Base-by-base conservation (phyloP, 495 filamentous ascomycete species). In the Xylaria nigripes region DNA sequence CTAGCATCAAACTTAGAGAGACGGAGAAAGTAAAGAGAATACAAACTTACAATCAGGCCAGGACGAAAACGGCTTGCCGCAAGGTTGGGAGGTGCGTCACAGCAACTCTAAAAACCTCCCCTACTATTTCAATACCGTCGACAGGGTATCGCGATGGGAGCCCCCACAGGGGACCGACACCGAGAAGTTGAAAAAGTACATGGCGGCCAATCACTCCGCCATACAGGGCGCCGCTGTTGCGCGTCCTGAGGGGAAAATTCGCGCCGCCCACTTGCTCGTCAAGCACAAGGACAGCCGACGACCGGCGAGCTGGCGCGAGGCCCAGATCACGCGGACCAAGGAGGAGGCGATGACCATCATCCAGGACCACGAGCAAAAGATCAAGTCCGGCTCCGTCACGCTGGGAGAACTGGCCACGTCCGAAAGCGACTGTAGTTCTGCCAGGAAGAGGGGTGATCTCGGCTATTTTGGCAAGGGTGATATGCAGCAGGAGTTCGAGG, bases 401-500 rank as follows among this genome's bases (percentile, higher is more conserved):
- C 74, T 98, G 23, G 87, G 87, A 23, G 83, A 95, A 53, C 72
- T 98, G 48, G 94, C 94, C 5, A 76, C 82, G 51, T 86, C 82
- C 22, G 94, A 97, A 70, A 93, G 87, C 12, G 93, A 98, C 73
- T 96, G 92, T 71, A 93, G 86, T 71, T 95, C 89, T 65, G 90
- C 92, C 2, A 81, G 89, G 58, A 98, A 96, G 79, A 82, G 83
- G 61, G 93, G 93, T 27, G 94, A 97, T 71, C 74, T 98, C 77
- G 93, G 93, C 1, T 96, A 89, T 69, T 98, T 98, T 64, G 90
- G 89, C 21, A 82, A 72, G 51, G 86, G 89, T 5, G 93, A 98
- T 61, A 98, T 98, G 93, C 93, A 98, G 65, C 95, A 92, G 76
- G 93, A 97, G 71, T 98, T 98, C 59, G 93, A 97, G 69, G 89